These are phyloP conservation scores for Stephania cephalantha DNA, from an alignment of 164 flowering plant genomes.

Conservation along the genomic window DNA sequence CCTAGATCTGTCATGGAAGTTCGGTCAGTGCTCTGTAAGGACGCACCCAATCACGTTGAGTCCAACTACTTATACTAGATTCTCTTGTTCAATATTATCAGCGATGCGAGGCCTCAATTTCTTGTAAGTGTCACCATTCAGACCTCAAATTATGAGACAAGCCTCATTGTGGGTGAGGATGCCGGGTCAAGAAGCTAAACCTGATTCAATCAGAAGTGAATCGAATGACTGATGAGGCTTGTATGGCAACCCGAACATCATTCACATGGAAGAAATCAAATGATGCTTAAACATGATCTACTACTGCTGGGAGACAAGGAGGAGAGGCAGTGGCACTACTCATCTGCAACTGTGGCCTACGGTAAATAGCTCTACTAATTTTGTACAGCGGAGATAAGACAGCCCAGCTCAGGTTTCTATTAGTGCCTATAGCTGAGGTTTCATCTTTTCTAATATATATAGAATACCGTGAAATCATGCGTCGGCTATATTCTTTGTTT, in stretches of 20 bases:
- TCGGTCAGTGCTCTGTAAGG: conserved; percentile 82
- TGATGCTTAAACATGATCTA: neutral
- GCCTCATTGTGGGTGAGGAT: neutral
- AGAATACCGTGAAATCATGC: neutral
- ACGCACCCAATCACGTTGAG: conserved; percentile 45
- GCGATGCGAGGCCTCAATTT: neutral
- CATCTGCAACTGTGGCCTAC: neutral
- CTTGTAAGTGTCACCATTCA: neutral
- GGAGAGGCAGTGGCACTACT: neutral
- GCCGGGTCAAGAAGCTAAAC: neutral
- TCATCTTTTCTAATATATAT: neutral
- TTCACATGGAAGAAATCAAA: neutral
- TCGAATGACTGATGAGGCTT: too few species aligned
- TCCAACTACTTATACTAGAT: conserved; percentile 37
- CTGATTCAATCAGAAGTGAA: neutral
- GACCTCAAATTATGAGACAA: neutral
- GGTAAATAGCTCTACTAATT: conserved; percentile 3
- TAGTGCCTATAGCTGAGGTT: neutral
- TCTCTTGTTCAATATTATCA: neutral
- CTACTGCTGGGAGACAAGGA: neutral
- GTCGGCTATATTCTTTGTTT: neutral
- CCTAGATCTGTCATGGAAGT: conserved; percentile 83
- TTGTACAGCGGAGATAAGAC: conserved; percentile 10
- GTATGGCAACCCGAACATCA: too few species aligned
- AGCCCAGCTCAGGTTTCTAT: neutral